Conservation (phyloP, 306 rosid genomes). For the Vigna trinervia region DNA sequence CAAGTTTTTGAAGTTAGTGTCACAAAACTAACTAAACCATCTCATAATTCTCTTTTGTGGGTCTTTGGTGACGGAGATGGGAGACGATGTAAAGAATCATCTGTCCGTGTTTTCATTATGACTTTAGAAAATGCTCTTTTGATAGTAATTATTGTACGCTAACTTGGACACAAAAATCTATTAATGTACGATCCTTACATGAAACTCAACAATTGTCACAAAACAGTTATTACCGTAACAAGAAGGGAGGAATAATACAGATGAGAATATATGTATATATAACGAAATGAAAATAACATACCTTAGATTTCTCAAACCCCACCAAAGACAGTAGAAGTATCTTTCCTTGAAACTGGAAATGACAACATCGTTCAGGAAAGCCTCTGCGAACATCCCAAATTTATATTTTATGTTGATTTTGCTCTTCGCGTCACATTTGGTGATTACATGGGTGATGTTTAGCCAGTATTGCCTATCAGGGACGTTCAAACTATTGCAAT, state of each 20-base stretch:
- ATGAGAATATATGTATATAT: not conserved
- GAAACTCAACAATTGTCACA: not conserved
- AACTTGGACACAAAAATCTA: not conserved
- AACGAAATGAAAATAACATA: constrained; percentile 21
- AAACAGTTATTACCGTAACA: not conserved
- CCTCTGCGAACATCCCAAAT: constrained; percentile 86
- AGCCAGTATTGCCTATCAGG: constrained; percentile 71
- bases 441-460: constrained; percentile 60
- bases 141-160: not conserved
- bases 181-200: not conserved
- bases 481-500: constrained; percentile 53
- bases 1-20: not conserved
- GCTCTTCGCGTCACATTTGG: constrained; percentile 58
- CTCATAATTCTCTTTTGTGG: not conserved
- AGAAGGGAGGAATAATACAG: not conserved
- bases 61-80: not conserved
- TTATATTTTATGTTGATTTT: constrained; percentile 52
- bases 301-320: constrained; percentile 81
- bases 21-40: not conserved
- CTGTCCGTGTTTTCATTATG: not conserved
- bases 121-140: not conserved
- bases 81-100: not conserved
- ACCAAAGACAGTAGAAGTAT: constrained; percentile 65
- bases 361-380: constrained; percentile 71
- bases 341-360: constrained; percentile 60